phyloP scores from a whole-genome alignment of 345 rosid genomes.

The Anacardium occidentale region DNA sequence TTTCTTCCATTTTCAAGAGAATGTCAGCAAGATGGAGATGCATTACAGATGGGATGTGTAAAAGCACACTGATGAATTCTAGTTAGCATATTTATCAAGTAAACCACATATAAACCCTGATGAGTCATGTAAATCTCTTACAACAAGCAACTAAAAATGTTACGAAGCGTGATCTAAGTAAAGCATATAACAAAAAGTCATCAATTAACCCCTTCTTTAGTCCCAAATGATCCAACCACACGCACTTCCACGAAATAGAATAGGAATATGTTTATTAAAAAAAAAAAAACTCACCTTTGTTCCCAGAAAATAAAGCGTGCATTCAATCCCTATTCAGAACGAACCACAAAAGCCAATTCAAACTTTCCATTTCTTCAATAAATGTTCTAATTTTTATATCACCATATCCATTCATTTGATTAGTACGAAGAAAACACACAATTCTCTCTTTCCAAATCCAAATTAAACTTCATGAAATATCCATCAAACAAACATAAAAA shows the following conservation, averaged over 20 bases:
- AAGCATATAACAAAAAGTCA: neutral
- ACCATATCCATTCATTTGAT: neutral
- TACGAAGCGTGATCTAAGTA: neutral
- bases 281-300: neutral
- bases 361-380: neutral
- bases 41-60: no score
- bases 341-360: neutral
- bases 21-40: neutral
- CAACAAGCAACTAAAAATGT: neutral
- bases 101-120: neutral
- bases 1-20: neutral
- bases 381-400: neutral
- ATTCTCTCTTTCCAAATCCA: neutral
- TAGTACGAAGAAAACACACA: neutral
- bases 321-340: neutral
- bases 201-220: neutral
- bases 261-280: neutral
- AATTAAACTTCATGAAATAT: neutral
- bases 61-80: no score
- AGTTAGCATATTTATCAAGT: neutral
- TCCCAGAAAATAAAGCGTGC: neutral
- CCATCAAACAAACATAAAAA: neutral
- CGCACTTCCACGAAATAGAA: neutral
- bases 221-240: neutral
- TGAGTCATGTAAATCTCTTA: neutral